Evolutionary conservation across 1,284 basidiomycete species (phyloP), one percentile per base, ranked within the genome.

Genomic region (Ganoderma resinaceum): DNA sequence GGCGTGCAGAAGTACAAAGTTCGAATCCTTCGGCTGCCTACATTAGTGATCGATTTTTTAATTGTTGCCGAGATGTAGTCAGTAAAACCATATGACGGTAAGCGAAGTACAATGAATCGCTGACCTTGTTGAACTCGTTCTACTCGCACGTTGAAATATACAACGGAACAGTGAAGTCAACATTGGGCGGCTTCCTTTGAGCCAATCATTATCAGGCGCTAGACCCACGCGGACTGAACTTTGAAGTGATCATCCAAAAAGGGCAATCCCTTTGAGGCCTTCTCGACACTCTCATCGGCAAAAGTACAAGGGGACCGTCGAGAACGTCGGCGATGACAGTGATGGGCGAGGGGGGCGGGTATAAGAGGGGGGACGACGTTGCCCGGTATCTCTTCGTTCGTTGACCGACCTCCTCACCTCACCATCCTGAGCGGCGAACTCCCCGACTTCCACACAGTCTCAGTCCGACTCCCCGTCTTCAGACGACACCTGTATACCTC

Each of bases 351-450:
- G 26, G 62, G 0, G 46, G 26, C 26, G 12, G 16, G 16, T 38
- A 70, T 68, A 66, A 60, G 63, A 69, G 46, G 46, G 20, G n/a
- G 23, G 11, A 16, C 37, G 49, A 12, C 7, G 16, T 6, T 5
- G 31, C 1, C 26, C 20, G 38, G 7, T 38, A 12, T 29, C 43
- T 26, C 68, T 20, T 58, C 62, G 53, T 57, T 72, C 68, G 68
- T 72, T 72, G 71, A 72, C 42, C 71, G 71, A 70, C 60, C 68
- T 14, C 40, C 42, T 42, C 43, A 26, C 61, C 38, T 46, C 43
- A n/a, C 43, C 18, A n/a, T n/a, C n/a, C n/a, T n/a, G n/a, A n/a
- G n/a, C n/a, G n/a, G 61, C 53, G 35, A 26, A 38, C 65, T 18
- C 35, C 2, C 37, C 49, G 37, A 42, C 49, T 61, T n/a, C n/a